phyloP scores from a whole-genome alignment of 2,329 filamentous ascomycete species.

The Nemania diffusa region DNA sequence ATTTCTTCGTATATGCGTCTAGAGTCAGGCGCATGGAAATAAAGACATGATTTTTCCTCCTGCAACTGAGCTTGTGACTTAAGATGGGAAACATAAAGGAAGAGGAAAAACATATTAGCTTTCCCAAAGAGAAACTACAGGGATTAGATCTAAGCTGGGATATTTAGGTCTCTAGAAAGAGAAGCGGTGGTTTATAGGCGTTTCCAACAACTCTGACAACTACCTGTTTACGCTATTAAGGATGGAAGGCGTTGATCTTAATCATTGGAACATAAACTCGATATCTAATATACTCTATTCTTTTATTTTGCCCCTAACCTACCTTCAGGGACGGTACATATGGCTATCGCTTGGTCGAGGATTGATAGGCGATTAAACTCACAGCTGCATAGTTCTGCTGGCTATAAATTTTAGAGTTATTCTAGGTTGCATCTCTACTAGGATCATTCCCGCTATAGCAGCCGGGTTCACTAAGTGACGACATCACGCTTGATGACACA shows the following conservation, averaged over 20 bases:
- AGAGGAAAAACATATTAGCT: neutral
- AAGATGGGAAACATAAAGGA: neutral
- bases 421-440: neutral
- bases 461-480: conserved; percentile 8
- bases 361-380: neutral
- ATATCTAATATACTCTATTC: neutral
- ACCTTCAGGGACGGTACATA: neutral
- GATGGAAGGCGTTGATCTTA: no score
- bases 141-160: neutral
- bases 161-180: neutral
- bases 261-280: neutral
- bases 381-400: neutral
- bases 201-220: neutral
- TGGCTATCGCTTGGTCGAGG: neutral
- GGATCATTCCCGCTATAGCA: conserved; percentile 1
- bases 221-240: neutral
- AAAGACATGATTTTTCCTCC: neutral
- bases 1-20: conserved; percentile 9
- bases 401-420: neutral
- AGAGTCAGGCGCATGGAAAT: neutral
- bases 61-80: neutral
- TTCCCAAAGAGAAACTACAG: neutral
- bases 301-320: neutral
- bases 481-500: conserved; percentile 1
- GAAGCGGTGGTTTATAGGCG: neutral